phyloP scores from a whole-genome alignment of 345 rosid species.

The Populus alba region DNA sequence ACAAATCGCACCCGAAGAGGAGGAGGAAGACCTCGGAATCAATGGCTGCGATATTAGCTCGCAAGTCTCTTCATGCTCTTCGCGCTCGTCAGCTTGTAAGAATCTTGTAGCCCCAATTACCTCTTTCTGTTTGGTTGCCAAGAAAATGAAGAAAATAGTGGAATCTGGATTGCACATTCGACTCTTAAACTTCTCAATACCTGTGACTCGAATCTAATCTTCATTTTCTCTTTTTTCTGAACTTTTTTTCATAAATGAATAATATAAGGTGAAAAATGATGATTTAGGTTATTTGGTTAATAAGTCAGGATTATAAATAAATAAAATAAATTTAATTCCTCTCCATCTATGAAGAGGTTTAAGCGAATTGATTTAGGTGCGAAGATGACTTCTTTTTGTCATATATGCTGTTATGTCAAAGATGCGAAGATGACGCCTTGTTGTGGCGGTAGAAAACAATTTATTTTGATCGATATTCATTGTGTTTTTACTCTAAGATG shows the following conservation, averaged over 20 bases:
- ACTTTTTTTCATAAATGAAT: not conserved
- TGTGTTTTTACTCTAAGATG: not conserved
- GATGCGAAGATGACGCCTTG: not conserved
- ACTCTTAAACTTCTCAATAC: not conserved
- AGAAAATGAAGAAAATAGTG: not conserved
- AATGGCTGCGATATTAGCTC: conserved; percentile 80
- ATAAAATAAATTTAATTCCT: not conserved
- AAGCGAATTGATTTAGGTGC: not conserved
- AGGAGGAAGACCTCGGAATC: not conserved
- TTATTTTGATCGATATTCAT: not conserved
- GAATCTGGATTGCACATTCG: not conserved
- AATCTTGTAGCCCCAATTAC: conserved; percentile 12
- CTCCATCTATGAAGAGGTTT: not conserved
- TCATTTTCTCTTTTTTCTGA: not conserved
- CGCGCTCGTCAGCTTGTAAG: conserved; percentile 65
- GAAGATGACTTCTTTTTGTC: too few species aligned
- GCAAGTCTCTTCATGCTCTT: conserved; percentile 66
- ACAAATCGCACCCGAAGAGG: not conserved
- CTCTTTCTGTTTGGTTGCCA: not conserved
- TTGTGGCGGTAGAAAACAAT: not conserved
- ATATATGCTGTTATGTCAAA: not conserved
- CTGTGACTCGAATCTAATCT: not conserved
- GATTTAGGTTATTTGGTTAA: not conserved
- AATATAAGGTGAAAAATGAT: not conserved
- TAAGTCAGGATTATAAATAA: not conserved